Percentiles rank a stretch among this genome's conserved stretches.
phyloP scores from a whole-genome alignment of 352 stramenopile genomes.

The Aphanomyces invadans region DNA sequence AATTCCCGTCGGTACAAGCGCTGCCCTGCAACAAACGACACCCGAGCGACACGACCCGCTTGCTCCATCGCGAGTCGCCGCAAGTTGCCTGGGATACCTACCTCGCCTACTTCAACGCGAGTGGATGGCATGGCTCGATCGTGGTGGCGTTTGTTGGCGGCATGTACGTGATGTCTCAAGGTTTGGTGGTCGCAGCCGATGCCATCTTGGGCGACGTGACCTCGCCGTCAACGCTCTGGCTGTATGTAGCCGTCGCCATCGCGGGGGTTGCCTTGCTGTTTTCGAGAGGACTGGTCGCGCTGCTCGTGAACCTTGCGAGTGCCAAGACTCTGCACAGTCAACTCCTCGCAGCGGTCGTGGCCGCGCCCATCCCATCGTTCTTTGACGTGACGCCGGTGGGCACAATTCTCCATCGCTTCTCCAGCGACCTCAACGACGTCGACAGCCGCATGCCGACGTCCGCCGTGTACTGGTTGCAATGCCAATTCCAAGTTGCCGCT shows the following conservation, averaged over 20 bases:
- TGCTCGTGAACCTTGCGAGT: background rate
- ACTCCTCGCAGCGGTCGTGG: background rate
- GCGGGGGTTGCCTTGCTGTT: conserved; percentile 23
- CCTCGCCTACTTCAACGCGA: conserved; percentile 5
- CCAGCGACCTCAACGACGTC: conserved; percentile 9
- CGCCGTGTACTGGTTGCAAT: conserved; percentile 35
- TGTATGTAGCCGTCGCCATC: background rate
- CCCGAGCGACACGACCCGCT: no score
- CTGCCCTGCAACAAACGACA: no score
- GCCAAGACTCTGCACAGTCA: background rate
- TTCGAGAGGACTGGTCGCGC: conserved; percentile 26
- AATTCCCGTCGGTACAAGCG: background rate
- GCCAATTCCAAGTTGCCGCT: conserved; percentile 36
- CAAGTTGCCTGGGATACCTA: background rate
- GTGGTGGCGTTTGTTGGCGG: background rate
- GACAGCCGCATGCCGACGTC: background rate
- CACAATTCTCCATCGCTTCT: conserved; percentile 57
- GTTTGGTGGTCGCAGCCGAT: background rate
- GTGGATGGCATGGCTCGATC: background rate
- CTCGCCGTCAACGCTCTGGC: background rate
- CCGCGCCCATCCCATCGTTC: conserved; percentile 5
- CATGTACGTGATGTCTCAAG: background rate
- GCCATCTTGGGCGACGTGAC: background rate
- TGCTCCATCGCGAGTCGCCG: no score
- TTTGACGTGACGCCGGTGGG: conserved; percentile 35